Base-by-base conservation (phyloP, 129 eudicot species). In the carrot (Daucus carota) region DNA sequence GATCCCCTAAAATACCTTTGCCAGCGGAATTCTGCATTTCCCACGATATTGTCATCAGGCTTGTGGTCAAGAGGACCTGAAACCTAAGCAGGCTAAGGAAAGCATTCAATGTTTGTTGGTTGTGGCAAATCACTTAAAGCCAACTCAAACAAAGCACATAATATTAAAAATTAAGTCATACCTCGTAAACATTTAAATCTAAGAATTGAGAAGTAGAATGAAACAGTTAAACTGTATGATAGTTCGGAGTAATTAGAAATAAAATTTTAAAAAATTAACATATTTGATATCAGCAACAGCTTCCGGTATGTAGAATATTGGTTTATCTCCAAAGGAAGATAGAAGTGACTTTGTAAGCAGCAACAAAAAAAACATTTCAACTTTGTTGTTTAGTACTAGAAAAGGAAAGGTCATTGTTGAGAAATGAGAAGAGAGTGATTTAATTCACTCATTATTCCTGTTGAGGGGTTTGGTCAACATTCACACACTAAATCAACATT, bases 1-100 rank as follows among this genome's bases (percentile, higher is more conserved):
- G 18, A 18, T 36, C 60, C 31, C 48, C 41, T 29, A 63, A 15
- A 79, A 73, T 84, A 93, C 98, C 97, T 93, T 86, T 93, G 97
- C 96, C 96, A 93, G 48, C 98, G 98, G 77, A 93, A 89, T 78
- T 85, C 86, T 62, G 96, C 98, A 80, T 90, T 90, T 73, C 97
- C 96, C 20, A 84, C 84, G 69, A 93, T 81, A 66, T 85, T 77
- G 66, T 87, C 97, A 15, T 87, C 95, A 5, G 96, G 90, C 70
- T 88, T 93, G 52, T 89, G 82, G 85, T 90, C 92, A 67, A 88
- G 87, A 68, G 98, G 97, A 77, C 98, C 96, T 57, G 88, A 80
- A 82, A 93, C 86, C 98, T 93, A 73, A 70, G 73, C 42, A 54
- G 38, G 88, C 91, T 84, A 85, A 87, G 89, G 97, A 83, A 86